Base-by-base conservation (phyloP, 129 eudicot species). In the Lonicera japonica region DNA sequence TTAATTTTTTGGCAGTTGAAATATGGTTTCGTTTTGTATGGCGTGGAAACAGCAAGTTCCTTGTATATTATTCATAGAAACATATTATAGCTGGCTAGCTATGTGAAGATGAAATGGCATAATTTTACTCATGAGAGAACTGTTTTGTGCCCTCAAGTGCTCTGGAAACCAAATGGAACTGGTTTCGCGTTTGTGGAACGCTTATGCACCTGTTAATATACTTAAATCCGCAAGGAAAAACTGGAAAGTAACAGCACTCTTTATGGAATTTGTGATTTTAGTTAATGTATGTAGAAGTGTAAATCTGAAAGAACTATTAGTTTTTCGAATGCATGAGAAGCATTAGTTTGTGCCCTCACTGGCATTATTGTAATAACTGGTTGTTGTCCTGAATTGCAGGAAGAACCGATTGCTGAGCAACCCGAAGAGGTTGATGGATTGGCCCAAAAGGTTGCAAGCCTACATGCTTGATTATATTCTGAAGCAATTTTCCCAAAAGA, bases 351-450 rank as follows among this genome's bases (percentile, higher is more conserved):
- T 47, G 53, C 4, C 4, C 53, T 15, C n/a, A 15, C 16, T n/a
- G 14, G 53, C 5, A 47, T 4, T 17, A 17, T 14, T 50, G 21
- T 14, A 15, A 14, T 50, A 14, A 5, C n/a, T 15, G 14, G 14
- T n/a, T 29, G 16, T 58, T 43, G 47, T 54, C 34, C 48, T 21
- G 8, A 65, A 62, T 69, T 66, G 61, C 88, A 83, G 95, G 87
- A 81, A 58, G 95, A 81, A 16, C 54, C 72, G 17, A 68, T 67
- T 10, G 76, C 22, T 22, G 95, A 80, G 75, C 74, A 77, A 41
- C 70, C 60, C 38, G 87, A 90, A 23, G 94, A 79, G 57, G 76
- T 74, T 66, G 94, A 86, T 60, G 89, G 61, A 39, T 65, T 83
- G 67, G 41, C 87, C 5, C 71, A 79, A 54, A 76, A 80, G 38